Base-by-base conservation (phyloP, 768 basidiomycete species). In the Suillus clintonianus region DNA sequence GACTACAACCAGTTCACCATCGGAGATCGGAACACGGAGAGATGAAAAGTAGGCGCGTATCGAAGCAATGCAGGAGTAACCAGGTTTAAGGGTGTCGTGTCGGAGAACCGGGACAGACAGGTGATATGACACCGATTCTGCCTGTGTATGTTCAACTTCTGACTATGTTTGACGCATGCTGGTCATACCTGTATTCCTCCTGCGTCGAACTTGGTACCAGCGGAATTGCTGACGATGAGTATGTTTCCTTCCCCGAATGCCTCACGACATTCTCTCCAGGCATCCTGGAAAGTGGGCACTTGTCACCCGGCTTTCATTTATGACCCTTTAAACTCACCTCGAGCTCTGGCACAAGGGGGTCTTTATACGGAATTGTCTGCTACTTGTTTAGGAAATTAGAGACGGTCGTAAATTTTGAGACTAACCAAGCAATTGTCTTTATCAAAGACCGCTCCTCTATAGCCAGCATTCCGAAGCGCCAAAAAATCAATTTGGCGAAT, bases 351-450 rank as follows among this genome's bases (percentile, higher is more conserved):
- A 93, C 86, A 42, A 97, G 81, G 4, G 77, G 74, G 71, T 99
- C 97, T 53, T 82, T 75, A 71, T 92, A 78, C 0, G 97, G 97
- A 37, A 87, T 72, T 2, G 97, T 97, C 97, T 97, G 55, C 30
- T 27, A 3, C 10, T 3, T 30, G 30, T 62, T 59, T 13, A 70
- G 11, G 24, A 14, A 30, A 22, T 36, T n/a, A 8, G 4, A 56
- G 4, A 57, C 11, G 1, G 39, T 17, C 37, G 17, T 27, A 34
- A 30, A 47, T n/a, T 2, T 55, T 55, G 5, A 19, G 4, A 79
- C 90, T 34, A 67, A 94, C 97, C 67, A 99, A 78, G 72, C 97
- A 99, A 70, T 99, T 99, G 72, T 99, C 97, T 78, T 99, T 98
- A 83, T 99, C 97, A 68, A 99, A 91, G 1, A 99, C 87, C 4